Percentiles rank a stretch among this genome's conserved stretches.
phyloP scores from a whole-genome alignment of 2,329 filamentous ascomycete genomes.

The Fusarium stilboides region DNA sequence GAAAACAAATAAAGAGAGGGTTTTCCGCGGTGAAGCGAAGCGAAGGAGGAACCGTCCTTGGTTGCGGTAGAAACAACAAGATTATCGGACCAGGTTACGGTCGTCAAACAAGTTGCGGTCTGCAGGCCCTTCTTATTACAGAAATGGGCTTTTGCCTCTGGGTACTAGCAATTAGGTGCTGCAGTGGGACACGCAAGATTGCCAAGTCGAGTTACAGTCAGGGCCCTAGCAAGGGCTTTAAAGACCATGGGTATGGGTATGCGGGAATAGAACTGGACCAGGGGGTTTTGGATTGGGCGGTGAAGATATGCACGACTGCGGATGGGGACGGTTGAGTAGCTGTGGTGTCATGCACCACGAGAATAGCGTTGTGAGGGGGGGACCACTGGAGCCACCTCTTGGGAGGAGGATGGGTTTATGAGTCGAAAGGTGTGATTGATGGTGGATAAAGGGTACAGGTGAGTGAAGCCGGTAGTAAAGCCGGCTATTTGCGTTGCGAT shows the following conservation, averaged over 20 bases:
- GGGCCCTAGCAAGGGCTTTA: constrained; percentile 37
- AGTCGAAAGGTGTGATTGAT: constrained; percentile 1
- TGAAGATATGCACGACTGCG: constrained; percentile 40
- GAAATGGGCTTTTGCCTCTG: background rate
- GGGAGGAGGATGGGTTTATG: background rate
- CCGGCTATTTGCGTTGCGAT: constrained; percentile 12
- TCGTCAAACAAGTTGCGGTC: constrained; percentile 48
- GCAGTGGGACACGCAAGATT: constrained; percentile 3
- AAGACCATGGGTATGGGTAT: constrained; percentile 8
- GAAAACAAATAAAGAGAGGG: constrained; percentile 6
- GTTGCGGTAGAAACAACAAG: constrained; percentile 39
- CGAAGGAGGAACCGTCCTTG: constrained; percentile 24
- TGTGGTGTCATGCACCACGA: constrained; percentile 49
- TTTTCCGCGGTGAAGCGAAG: constrained; percentile 46
- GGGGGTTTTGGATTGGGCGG: constrained; percentile 44
- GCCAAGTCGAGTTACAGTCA: constrained; percentile 24
- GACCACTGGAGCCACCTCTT: background rate
- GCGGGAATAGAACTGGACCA: constrained; percentile 35
- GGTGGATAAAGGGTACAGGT: constrained; percentile 16
- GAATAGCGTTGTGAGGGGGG: constrained; percentile 41
- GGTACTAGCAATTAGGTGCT: background rate
- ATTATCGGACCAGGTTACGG: constrained; percentile 14
- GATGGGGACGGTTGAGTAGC: constrained; percentile 7
- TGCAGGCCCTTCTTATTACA: constrained; percentile 42
- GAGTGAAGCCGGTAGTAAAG: constrained; percentile 18